A percentile compares a stretch with the other conserved stretches of the same genome.
Conservation (phyloP, 331 rosid genomes). For the Rosa hybrid region DNA sequence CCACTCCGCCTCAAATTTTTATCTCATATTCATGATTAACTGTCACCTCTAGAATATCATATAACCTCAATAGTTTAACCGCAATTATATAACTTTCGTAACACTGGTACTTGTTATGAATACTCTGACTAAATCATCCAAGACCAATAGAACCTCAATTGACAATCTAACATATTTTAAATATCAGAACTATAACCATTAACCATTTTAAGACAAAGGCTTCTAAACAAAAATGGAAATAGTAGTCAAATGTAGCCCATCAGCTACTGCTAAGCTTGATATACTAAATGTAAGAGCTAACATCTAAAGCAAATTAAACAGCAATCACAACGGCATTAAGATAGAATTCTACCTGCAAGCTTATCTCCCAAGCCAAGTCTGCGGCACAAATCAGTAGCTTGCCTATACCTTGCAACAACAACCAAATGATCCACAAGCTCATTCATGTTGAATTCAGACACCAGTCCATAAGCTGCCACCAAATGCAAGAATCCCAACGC, state of each 20-base stretch:
- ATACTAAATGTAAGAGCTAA: neutral
- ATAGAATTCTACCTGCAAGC: constrained; percentile 48
- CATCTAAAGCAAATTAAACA: neutral
- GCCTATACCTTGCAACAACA: constrained; percentile 45
- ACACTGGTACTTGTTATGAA: neutral
- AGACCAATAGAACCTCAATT: neutral
- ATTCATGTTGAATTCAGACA: constrained; percentile 36
- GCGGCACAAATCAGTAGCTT: constrained; percentile 51
- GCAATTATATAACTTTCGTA: neutral
- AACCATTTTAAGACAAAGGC: neutral
- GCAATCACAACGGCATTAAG: neutral
- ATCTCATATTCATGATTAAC: neutral
- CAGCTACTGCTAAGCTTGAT: neutral
- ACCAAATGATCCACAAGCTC: constrained; percentile 54
- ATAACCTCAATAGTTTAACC: neutral
- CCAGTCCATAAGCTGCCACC: constrained; percentile 57
- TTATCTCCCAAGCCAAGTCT: constrained; percentile 48
- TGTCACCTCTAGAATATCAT: neutral
- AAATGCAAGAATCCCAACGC: constrained; percentile 67
- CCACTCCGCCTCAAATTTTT: neutral
- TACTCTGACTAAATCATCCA: neutral
- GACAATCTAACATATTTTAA: neutral
- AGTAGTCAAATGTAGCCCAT: neutral
- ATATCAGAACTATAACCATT: neutral
- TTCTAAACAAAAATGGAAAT: neutral